Percentiles rank a stretch among this genome's conserved stretches.
phyloP scores from a whole-genome alignment of 805 yeast species.

The Hanseniaspora singularis region DNA sequence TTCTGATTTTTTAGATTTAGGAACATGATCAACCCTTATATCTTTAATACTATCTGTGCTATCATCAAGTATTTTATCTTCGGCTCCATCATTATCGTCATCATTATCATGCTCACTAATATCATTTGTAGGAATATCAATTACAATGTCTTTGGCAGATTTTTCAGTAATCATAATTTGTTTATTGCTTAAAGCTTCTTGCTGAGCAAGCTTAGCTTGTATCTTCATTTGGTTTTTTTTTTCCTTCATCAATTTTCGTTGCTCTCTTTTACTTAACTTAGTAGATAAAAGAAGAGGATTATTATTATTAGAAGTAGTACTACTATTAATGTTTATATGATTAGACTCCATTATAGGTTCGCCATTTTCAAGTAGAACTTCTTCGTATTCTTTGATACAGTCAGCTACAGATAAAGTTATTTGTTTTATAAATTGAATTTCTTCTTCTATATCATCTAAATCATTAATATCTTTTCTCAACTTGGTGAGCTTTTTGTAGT shows the following conservation, averaged over 20 bases:
- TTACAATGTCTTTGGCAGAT: slow-evolving; percentile 13
- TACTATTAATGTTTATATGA: neutral
- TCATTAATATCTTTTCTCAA: slow-evolving; percentile 80
- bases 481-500: slow-evolving; percentile 86
- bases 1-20: slow-evolving; percentile 7
- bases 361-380: slow-evolving; percentile 12
- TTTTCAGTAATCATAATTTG: slow-evolving; percentile 16
- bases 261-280: slow-evolving; percentile 28
- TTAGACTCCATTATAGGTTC: slow-evolving; percentile 11
- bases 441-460: neutral
- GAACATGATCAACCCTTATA: slow-evolving; percentile 11
- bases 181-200: slow-evolving; percentile 14
- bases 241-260: slow-evolving; percentile 28
- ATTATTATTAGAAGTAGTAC: neutral
- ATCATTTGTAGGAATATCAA: slow-evolving; percentile 3
- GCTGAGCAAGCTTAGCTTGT: slow-evolving; percentile 24
- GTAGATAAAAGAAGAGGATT: slow-evolving; percentile 18
- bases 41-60: neutral
- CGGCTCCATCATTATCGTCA: neutral
- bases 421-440: neutral
- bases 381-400: slow-evolving; percentile 8
- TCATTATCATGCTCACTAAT: no score
- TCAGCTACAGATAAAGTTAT: slow-evolving; percentile 1
- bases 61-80: neutral
- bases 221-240: slow-evolving; percentile 29